Conservation (phyloP, 208 protist species). For the Giardia duodenalis region DNA sequence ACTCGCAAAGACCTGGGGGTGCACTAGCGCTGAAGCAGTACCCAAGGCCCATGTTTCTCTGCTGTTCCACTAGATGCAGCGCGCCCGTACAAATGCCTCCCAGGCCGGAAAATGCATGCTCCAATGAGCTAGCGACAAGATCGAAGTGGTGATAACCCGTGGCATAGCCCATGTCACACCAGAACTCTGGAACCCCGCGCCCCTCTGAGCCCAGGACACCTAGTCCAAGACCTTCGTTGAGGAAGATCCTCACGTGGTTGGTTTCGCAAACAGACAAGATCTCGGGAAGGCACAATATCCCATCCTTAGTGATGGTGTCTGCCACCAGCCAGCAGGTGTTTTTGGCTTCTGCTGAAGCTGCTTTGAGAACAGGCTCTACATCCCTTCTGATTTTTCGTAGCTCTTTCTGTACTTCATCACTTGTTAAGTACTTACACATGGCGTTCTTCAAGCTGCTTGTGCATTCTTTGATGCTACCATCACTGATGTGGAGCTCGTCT, state of each 20-base stretch:
- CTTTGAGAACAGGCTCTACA: too few relatives aligned
- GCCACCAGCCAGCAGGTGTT: background rate
- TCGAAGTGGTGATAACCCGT: background rate
- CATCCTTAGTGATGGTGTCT: background rate
- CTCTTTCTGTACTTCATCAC: too few relatives aligned
- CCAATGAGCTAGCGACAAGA: background rate
- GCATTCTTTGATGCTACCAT: too few relatives aligned
- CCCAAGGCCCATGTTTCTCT: background rate
- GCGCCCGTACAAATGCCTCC: background rate
- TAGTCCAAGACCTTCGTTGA: background rate
- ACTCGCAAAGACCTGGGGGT: background rate
- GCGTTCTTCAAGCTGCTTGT: too few relatives aligned
- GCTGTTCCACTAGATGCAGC: background rate
- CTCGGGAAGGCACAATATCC: background rate
- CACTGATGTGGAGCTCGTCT: too few relatives aligned
- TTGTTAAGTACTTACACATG: too few relatives aligned
- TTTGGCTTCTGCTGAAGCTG: too few relatives aligned
- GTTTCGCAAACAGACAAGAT: background rate
- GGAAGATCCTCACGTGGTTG: background rate
- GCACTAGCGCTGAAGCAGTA: slow-evolving; percentile 21
- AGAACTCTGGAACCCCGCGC: background rate
- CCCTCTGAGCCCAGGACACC: background rate
- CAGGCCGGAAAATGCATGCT: background rate
- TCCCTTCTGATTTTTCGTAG: too few relatives aligned
- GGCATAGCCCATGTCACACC: background rate